Base-by-base conservation (phyloP, 306 rosid genomes). In the Albizia julibrissin region DNA sequence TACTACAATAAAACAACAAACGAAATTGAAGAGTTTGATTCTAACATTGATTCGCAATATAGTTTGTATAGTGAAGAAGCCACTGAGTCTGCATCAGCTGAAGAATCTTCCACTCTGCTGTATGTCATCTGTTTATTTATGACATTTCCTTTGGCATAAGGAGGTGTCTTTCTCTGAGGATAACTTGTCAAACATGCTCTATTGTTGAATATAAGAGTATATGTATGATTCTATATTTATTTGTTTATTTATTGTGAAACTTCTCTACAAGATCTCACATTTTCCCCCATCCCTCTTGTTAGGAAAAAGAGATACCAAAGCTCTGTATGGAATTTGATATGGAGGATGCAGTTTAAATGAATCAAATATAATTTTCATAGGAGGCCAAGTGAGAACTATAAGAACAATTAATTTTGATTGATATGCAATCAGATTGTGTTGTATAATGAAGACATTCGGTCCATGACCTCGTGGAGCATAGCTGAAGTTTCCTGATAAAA, bases 391-490 rank as follows among this genome's bases (percentile, higher is more conserved):
- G 49, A 52, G 19, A 71, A 56, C 39, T 31, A 42, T 72, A 72
- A 46, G 6, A 40, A 37, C 47, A 47, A 37, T 37, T 33, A n/a
- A 44, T 65, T 52, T 79, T 49, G 56, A 24, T 24, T 40, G 3
- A 40, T 29, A 6, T 59, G 31, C 18, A 39, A 59, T 59, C 58
- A 76, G 9, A 61, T 43, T 9, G 80, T 61, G 80, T 82, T 65
- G 71, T 83, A 85, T 77, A 78, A 50, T 79, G 68, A 80, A 65
- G 83, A 82, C 97, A 93, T 91, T 86, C 81, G n/a, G 56, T 87
- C 91, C 91, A 93, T 93, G 91, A 95, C 96, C 74, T 95, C 96
- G 76, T 89, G 90, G 46, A 95, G 97, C 82, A 93, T 78, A 37
- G 79, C 87, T 67, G 90, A 84, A 56, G 94, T 92, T 82, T 95